Percentiles rank a stretch among this genome's conserved stretches.
Conservation (phyloP, 306 rosid species). For the Medicago arabica region DNA sequence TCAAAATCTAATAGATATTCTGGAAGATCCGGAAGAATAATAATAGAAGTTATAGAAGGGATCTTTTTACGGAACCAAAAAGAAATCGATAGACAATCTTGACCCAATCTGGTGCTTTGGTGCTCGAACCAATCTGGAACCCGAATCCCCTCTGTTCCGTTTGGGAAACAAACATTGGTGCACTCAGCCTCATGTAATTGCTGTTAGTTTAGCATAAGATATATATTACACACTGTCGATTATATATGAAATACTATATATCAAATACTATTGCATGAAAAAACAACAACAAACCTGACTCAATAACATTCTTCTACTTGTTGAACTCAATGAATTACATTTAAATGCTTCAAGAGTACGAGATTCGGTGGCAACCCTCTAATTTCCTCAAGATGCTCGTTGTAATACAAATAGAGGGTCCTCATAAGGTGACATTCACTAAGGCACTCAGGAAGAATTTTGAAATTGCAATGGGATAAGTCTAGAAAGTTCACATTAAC, state of each 20-base stretch:
- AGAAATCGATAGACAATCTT: no score
- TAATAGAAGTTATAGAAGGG: no score
- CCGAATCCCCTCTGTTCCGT: not conserved
- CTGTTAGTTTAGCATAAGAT: not conserved
- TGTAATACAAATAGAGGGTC: not conserved
- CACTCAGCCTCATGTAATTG: conserved; percentile 12
- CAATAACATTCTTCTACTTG: no score
- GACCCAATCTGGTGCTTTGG: no score
- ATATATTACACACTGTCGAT: not conserved
- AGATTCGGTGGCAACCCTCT: conserved; percentile 24
- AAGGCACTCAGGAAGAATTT: not conserved
- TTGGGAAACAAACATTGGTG: not conserved
- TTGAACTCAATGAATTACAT: conserved; percentile 25
- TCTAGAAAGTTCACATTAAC: not conserved
- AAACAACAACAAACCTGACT: not conserved
- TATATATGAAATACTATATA: not conserved
- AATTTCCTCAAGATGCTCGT: conserved; percentile 10
- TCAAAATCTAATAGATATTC: no score
- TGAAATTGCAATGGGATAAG: not conserved
- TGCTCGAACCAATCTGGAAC: conserved; percentile 35
- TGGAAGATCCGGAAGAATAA: not conserved
- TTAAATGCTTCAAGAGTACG: fast-evolving
- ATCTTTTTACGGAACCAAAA: no score
- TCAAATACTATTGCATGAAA: no score
- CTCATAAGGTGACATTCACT: not conserved